Evolutionary conservation across 495 filamentous ascomycete genomes (phyloP).

Genomic region (Penicillium odoratum): DNA sequence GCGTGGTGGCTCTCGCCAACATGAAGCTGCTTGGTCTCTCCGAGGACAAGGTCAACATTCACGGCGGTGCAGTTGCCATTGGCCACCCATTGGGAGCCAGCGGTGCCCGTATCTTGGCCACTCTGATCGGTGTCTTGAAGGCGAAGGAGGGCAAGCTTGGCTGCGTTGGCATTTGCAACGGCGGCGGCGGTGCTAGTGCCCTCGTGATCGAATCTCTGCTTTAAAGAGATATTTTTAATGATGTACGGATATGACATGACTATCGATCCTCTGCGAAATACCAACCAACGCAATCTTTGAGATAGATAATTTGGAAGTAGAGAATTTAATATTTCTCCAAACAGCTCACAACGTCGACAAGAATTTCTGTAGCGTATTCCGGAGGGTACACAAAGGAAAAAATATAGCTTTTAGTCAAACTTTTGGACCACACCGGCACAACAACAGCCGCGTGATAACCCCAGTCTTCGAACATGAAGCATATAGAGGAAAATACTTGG

Average conservation of each 20-base stretch:
- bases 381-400: not conserved
- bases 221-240: constrained; percentile 28
- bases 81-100: constrained; percentile 93
- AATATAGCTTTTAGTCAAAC: not conserved
- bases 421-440: too few species aligned
- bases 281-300: constrained; percentile 10
- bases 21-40: constrained; percentile 79
- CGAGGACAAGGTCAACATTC: constrained; percentile 90
- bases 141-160: constrained; percentile 93
- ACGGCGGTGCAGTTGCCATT: constrained; percentile 92
- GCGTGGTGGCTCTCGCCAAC: constrained; percentile 93
- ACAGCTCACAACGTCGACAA: not conserved
- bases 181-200: constrained; percentile 90
- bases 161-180: constrained; percentile 95
- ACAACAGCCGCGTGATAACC: not conserved
- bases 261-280: constrained; percentile 10
- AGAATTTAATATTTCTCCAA: constrained; percentile 1
- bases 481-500: not conserved
- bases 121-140: constrained; percentile 81
- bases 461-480: not conserved
- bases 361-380: not conserved
- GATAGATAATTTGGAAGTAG: constrained; percentile 14
- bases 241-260: constrained; percentile 32
- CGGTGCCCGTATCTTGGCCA: constrained; percentile 91
- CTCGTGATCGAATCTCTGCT: constrained; percentile 73